Evolutionary conservation across 768 basidiomycete genomes (phyloP).

Genomic region (Pleurotus tuber-regium): DNA sequence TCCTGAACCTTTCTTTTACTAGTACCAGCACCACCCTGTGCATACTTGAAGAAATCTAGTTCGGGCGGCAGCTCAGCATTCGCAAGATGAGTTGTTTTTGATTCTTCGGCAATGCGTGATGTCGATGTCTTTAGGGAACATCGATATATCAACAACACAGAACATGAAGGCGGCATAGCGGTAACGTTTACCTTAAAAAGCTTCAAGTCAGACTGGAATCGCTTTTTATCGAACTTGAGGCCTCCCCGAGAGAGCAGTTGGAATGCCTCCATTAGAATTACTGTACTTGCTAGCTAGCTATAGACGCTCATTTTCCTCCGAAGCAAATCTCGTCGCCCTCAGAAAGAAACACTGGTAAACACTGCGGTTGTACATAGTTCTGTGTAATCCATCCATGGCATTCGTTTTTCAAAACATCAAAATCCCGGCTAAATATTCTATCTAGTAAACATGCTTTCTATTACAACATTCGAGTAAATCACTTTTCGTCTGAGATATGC

Average conservation of each 20-base stretch:
- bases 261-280: slow-evolving; percentile 96
- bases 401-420: no score
- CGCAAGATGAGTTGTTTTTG: no score
- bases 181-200: slow-evolving; percentile 61
- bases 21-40: slow-evolving; percentile 45
- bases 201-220: slow-evolving; percentile 65
- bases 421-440: no score
- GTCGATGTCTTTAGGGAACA: neutral
- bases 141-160: neutral
- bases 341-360: no score
- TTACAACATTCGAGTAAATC: slow-evolving; percentile 9
- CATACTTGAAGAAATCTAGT: slow-evolving; percentile 92
- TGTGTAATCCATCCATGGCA: no score
- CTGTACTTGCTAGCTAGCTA: no score
- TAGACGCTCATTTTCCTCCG: no score
- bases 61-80: slow-evolving; percentile 67
- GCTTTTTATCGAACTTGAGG: slow-evolving; percentile 72
- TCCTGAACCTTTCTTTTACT: slow-evolving; percentile 48
- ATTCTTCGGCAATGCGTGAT: no score
- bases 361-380: no score
- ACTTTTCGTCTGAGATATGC: neutral
- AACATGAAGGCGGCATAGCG: slow-evolving; percentile 5
- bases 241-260: slow-evolving; percentile 88
- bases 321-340: no score
- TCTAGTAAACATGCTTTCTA: slow-evolving; percentile 3